These are phyloP conservation scores for Hyphodiscus hymeniophilus DNA, from an alignment of 495 filamentous ascomycete species.

Conservation along the genomic window DNA sequence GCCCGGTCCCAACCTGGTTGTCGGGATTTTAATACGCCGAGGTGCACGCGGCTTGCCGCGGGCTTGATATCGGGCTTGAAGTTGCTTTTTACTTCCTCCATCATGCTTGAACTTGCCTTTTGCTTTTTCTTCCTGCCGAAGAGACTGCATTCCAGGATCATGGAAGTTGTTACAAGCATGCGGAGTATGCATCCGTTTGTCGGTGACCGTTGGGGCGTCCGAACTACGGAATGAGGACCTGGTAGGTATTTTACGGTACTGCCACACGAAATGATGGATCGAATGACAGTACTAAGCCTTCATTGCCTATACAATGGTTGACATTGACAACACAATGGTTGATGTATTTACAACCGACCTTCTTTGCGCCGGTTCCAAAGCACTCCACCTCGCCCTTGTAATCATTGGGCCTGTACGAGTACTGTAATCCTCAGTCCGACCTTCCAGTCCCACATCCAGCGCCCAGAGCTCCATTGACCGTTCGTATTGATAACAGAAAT, in stretches of 20 bases:
- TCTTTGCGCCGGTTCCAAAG: not conserved
- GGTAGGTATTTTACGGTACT: slow-evolving; percentile 13
- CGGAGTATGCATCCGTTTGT: too few relatives aligned
- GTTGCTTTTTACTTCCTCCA: too few relatives aligned
- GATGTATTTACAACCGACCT: slow-evolving; percentile 7
- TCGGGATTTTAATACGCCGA: too few relatives aligned
- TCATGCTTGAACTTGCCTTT: too few relatives aligned
- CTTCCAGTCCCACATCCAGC: not conserved
- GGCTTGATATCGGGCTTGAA: too few relatives aligned
- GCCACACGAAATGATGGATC: slow-evolving; percentile 12
- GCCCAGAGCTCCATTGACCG: not conserved
- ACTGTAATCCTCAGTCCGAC: not conserved
- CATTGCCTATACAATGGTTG: too few relatives aligned
- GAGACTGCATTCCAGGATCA: too few relatives aligned
- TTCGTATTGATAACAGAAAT: not conserved
- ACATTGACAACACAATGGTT: slow-evolving; percentile 2
- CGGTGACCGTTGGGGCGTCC: too few relatives aligned
- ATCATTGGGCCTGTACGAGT: not conserved
- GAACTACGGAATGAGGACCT: slow-evolving; percentile 9
- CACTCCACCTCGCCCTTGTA: not conserved
- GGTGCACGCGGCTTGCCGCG: too few relatives aligned
- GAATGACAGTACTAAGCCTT: not conserved
- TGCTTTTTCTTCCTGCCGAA: too few relatives aligned
- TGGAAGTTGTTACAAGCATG: too few relatives aligned
- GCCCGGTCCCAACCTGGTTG: too few relatives aligned